Conservation (phyloP, 2,329 filamentous ascomycete species). For the Phaeosphaeriaceae sp. region DNA sequence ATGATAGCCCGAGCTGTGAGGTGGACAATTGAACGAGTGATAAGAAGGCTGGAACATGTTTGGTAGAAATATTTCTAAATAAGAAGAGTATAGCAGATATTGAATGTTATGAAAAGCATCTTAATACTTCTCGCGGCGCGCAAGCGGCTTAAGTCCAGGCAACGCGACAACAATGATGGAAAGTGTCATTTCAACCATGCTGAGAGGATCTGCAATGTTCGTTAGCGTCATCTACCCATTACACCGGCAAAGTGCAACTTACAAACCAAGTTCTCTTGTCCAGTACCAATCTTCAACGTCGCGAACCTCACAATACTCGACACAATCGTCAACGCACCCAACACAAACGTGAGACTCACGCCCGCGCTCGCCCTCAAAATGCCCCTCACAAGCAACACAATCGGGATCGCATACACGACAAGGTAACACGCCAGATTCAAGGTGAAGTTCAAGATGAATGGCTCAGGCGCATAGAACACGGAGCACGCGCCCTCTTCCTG, state of each 20-base stretch:
- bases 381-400: constrained; percentile 17
- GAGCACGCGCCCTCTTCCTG: constrained; percentile 32
- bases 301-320: constrained; percentile 28
- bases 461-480: constrained; percentile 31
- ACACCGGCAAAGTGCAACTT: constrained; percentile 8
- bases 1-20: too few relatives aligned
- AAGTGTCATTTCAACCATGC: constrained; percentile 32
- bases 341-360: constrained; percentile 22
- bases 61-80: too few relatives aligned
- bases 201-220: constrained; percentile 17
- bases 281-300: constrained; percentile 27
- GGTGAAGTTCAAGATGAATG: constrained; percentile 35
- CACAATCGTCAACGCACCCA: constrained; percentile 27
- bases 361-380: constrained; percentile 16
- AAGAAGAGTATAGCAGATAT: too few relatives aligned
- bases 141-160: constrained; percentile 27
- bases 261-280: constrained; percentile 34
- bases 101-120: too few relatives aligned
- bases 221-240: background rate
- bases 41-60: too few relatives aligned
- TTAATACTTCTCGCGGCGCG: background rate
- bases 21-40: too few relatives aligned
- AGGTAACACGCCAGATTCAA: constrained; percentile 31
- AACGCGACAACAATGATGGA: constrained; percentile 32
- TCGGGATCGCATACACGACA: constrained; percentile 23